phyloP scores from a whole-genome alignment of 2,329 filamentous ascomycete genomes.

The Grosmannia serpens region DNA sequence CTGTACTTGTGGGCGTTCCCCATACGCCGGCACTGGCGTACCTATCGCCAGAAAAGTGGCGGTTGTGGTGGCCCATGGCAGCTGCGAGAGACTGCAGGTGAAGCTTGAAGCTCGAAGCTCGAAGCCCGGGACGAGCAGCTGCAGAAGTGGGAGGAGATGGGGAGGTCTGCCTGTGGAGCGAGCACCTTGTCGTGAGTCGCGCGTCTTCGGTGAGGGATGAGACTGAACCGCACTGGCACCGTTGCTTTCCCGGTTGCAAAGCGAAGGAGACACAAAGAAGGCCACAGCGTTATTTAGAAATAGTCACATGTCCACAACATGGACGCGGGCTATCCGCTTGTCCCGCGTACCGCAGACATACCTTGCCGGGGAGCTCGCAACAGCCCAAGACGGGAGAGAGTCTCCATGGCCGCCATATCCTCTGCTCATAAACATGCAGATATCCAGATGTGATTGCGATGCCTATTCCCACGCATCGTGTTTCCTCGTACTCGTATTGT shows the following conservation, averaged over 20 bases:
- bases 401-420: too few relatives aligned
- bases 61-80: conserved; percentile 19
- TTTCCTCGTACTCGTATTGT: too few relatives aligned
- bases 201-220: background rate
- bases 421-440: too few relatives aligned
- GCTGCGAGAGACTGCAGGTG: background rate
- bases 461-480: too few relatives aligned
- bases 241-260: background rate
- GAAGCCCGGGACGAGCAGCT: background rate
- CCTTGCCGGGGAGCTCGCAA: too few relatives aligned
- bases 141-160: background rate
- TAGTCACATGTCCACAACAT: too few relatives aligned
- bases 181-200: background rate
- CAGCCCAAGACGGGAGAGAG: too few relatives aligned
- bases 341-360: background rate
- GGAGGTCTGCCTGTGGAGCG: background rate
- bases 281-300: background rate
- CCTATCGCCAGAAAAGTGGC: conserved; percentile 17
- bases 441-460: too few relatives aligned
- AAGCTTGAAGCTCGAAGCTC: background rate
- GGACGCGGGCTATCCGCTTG: too few relatives aligned
- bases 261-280: background rate
- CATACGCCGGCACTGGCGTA: conserved; percentile 15
- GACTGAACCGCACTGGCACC: background rate
- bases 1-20: conserved; percentile 19